A percentile compares a stretch with the other conserved stretches of the same genome.
phyloP scores from a whole-genome alignment of 371 early-diverging fungal species.

The Parasitella parasitica region DNA sequence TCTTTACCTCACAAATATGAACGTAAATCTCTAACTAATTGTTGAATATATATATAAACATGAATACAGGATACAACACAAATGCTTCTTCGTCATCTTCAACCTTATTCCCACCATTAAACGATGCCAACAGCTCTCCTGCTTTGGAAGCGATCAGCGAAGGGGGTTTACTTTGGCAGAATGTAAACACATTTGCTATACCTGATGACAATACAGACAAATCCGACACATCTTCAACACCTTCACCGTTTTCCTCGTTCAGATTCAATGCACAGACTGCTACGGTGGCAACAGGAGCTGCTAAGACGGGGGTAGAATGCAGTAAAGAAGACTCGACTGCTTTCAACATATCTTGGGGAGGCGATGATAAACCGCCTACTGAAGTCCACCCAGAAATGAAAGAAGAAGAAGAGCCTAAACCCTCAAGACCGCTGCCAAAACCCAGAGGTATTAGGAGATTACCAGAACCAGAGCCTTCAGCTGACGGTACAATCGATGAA shows the following conservation, averaged over 20 bases:
- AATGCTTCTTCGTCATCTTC: neutral
- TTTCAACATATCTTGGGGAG: slow-evolving; percentile 54
- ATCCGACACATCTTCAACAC: neutral
- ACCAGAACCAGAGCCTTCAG: slow-evolving; percentile 48
- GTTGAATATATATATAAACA: neutral
- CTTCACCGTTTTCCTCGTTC: neutral
- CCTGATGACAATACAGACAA: slow-evolving; percentile 8
- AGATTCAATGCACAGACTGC: neutral
- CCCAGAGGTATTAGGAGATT: slow-evolving; percentile 45
- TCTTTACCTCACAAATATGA: neutral
- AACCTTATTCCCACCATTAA: slow-evolving; percentile 6
- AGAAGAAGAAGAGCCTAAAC: slow-evolving; percentile 10
- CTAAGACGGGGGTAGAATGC: neutral
- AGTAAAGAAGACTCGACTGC: slow-evolving; percentile 18
- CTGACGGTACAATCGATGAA: slow-evolving; percentile 49
- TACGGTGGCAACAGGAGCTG: neutral
- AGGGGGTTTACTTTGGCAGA: slow-evolving; percentile 12
- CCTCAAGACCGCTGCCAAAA: slow-evolving; percentile 41
- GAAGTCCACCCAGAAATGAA: slow-evolving; percentile 30
- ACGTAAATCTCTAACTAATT: neutral
- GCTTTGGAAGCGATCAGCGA: neutral
- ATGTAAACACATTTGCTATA: slow-evolving; percentile 16
- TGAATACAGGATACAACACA: neutral
- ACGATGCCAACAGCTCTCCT: neutral
- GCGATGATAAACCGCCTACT: slow-evolving; percentile 42